Evolutionary conservation across 2,329 filamentous ascomycete genomes (phyloP).

Genomic region (Purpureocillium lavendulum): DNA sequence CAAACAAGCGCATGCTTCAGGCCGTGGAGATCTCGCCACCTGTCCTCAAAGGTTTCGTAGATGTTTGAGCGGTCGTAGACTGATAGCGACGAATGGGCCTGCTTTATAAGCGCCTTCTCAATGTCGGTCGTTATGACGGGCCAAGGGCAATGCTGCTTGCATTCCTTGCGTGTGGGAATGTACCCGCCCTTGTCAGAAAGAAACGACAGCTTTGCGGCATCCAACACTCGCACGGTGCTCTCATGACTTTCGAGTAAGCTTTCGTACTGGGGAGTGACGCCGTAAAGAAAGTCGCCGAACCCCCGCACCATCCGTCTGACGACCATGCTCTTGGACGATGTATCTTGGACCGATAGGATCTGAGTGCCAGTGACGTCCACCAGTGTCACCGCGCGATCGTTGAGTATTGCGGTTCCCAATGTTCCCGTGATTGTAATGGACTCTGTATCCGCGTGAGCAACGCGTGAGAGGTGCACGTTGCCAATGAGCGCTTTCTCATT

Average conservation of each 20-base stretch:
- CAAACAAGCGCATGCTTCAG: constrained; percentile 1
- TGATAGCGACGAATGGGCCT: not conserved
- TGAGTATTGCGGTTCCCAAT: not conserved
- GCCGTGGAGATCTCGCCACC: not conserved
- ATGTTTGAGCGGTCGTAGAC: constrained; percentile 2
- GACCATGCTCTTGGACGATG: not conserved
- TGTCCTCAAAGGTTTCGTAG: constrained; percentile 1
- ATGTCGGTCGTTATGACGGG: not conserved
- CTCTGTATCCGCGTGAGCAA: not conserved
- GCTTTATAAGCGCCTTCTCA: not conserved
- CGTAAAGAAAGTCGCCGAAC: not conserved
- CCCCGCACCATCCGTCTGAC: not conserved
- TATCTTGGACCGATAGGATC: not conserved
- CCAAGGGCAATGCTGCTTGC: not conserved
- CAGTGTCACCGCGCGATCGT: not conserved
- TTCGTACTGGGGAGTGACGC: not conserved
- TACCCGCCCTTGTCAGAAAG: not conserved
- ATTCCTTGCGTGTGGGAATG: not conserved
- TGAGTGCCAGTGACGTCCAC: not conserved
- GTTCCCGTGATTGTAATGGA: not conserved
- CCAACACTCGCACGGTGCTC: not conserved
- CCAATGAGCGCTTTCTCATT: not conserved
- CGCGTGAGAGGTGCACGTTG: not conserved
- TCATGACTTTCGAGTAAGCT: not conserved
- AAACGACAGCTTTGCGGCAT: not conserved